These are phyloP conservation scores for Cryptosporidium parvum DNA, from an alignment of 169 alveolate species.

Conservation along the genomic window DNA sequence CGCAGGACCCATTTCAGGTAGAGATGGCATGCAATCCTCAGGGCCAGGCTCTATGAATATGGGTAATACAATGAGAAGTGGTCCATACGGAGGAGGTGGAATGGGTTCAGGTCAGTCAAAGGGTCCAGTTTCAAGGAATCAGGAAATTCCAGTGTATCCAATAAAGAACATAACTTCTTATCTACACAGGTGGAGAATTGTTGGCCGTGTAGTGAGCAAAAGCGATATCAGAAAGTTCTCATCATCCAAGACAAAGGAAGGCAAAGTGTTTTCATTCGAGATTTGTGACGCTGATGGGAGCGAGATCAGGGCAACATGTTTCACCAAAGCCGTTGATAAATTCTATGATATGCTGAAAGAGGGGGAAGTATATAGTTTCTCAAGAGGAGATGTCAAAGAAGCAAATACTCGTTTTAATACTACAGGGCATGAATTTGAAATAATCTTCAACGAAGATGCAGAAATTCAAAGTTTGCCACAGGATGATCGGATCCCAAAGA, in stretches of 20 bases:
- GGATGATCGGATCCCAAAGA: conserved; percentile 63
- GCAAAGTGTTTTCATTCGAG: conserved; percentile 76
- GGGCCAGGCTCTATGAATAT: conserved; percentile 41
- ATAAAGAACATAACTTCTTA: conserved; percentile 62
- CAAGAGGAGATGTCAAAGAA: conserved; percentile 76
- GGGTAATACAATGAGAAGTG: conserved; percentile 30
- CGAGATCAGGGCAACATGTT: conserved; percentile 75
- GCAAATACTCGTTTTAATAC: conserved; percentile 76
- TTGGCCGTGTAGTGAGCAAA: conserved; percentile 74
- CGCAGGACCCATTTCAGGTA: conserved; percentile 22
- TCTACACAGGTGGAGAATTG: conserved; percentile 76
- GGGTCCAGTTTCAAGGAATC: conserved; percentile 70
- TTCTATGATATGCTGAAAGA: conserved; percentile 62
- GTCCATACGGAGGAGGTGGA: conserved; percentile 33
- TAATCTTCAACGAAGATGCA: conserved; percentile 67
- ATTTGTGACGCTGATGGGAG: conserved; percentile 75
- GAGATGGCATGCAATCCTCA: background rate
- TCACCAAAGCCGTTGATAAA: conserved; percentile 74
- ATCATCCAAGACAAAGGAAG: conserved; percentile 74
- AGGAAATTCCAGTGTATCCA: conserved; percentile 69
- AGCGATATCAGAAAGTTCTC: conserved; percentile 74
- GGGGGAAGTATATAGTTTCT: conserved; percentile 75
- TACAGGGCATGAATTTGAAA: conserved; percentile 72
- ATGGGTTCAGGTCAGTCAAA: conserved; percentile 3
- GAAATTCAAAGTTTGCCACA: conserved; percentile 67